Evolutionary conservation across 371 early-diverging fungal species (phyloP), one percentile per base, ranked within the genome.

Genomic region (Mucor saturninus): DNA sequence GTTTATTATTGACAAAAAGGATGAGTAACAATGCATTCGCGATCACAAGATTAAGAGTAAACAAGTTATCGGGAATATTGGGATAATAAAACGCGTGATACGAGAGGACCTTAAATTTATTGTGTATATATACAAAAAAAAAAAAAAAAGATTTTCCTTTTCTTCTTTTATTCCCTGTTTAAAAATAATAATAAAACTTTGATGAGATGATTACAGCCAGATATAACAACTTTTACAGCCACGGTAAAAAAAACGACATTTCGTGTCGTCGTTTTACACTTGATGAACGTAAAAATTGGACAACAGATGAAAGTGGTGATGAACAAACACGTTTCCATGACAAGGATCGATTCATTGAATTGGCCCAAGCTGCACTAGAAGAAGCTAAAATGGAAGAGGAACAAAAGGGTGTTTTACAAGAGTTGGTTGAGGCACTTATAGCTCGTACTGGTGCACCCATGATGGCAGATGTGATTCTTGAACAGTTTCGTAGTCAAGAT

Each of bases 301-400:
- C 66, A 39, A 60, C 68, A 49, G 68, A 67, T 49, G 62, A 62
- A 46, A 68, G 64, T 51, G 61, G 60, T 28, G 68, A 69, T 56
- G 69, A 69, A 48, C 50, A 43, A 14, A n/a, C 10, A 14, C 38
- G 48, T 38, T 48, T 48, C 5, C 43, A 65, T 10, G 61, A 61
- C 56, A 76, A 65, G 35, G 76, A 76, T 45, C 61, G 54, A 7
- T 73, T 77, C 40, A 73, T 74, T 35, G 74, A 77, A 38, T 49
- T 77, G 28, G 74, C 74, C 8, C 72, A 73, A 49, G 77, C 77
- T 43, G 77, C 77, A 26, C 50, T 77, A 28, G 77, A 77, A 56
- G 70, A 77, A 50, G 77, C 68, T 2, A 61, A 64, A 13, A 59
- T 64, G 54, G 74, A 74, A 64, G 77, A 77, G 37, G 77, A 77